Base-by-base conservation (phyloP, 208 protist species). In the Leishmania gerbilli region DNA sequence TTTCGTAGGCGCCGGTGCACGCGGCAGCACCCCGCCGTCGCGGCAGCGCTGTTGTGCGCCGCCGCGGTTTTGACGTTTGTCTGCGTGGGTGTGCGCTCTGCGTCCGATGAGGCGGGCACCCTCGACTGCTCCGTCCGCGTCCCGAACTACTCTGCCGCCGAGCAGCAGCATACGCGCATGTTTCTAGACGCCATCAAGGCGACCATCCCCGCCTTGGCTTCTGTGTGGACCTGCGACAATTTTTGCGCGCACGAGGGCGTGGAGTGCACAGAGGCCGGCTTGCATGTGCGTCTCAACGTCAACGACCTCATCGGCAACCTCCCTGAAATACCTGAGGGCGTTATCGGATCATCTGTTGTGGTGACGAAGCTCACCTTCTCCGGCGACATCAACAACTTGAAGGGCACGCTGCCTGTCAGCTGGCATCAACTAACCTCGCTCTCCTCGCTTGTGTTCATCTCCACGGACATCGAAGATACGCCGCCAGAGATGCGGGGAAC, bases 151-250 rank as follows among this genome's bases (percentile, higher is more conserved):
- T 80, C 81, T 3, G 49, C 56, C 49, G 53, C 47, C 1, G 56
- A 80, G 76, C 53, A 84, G 68, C 42, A 77, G 37, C 74, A 76
- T 71, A 84, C 81, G 6, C 76, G 77, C 49, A 27, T 53, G 21
- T 84, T 84, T 37, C 68, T 84, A 4, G 56, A 84, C 55, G 68
- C 81, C 47, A 55, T 84, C 58, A 80, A 77, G 42, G 62, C 42
- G 19, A 27, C 68, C 34, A 62, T 84, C 34, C 76, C 81, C 0
- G 76, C 76, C 5, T 72, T 84, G 13, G 19, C 65, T 0, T 15
- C 45, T 6, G 47, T 77, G 19, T 84, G 81, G 81, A 80, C 81
- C 15, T 84, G 81, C 68, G 60, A 77, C 53, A 84, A 84, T 71
- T 84, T 84, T 60, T 84, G 81, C 58, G 81, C 77, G 7, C 76